phyloP scores from a whole-genome alignment of 2,329 filamentous ascomycete genomes.

The Trichoderma sp. region DNA sequence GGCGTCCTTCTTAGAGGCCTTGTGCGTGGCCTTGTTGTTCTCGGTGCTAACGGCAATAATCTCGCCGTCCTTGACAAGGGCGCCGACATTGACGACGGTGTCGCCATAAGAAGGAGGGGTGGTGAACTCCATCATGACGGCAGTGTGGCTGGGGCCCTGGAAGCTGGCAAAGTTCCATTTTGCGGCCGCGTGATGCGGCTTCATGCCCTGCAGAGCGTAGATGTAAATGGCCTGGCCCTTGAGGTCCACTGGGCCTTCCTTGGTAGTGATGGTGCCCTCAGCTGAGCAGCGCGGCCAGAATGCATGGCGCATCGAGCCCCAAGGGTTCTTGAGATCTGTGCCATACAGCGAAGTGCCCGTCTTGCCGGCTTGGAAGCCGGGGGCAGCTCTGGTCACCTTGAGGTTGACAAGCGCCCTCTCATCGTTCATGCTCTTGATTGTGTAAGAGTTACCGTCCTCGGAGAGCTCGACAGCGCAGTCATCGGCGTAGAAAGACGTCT shows the following conservation, averaged over 20 bases:
- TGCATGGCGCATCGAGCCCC: conserved; percentile 87
- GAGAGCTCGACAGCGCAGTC: conserved; percentile 83
- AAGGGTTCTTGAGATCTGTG: conserved; percentile 81
- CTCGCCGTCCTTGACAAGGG: conserved; percentile 77
- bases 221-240: conserved; percentile 77
- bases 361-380: conserved; percentile 82
- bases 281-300: conserved; percentile 90
- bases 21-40: conserved; percentile 66
- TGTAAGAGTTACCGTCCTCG: conserved; percentile 78
- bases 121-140: conserved; percentile 92
- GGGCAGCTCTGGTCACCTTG: conserved; percentile 72
- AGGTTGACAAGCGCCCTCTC: conserved; percentile 80
- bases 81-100: conserved; percentile 80
- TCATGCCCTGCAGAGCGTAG: conserved; percentile 95
- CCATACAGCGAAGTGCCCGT: conserved; percentile 84
- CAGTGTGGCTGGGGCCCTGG: conserved; percentile 83
- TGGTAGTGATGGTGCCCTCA: conserved; percentile 82
- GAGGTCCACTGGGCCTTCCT: conserved; percentile 78
- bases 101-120: conserved; percentile 91
- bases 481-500: conserved; percentile 81
- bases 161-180: conserved; percentile 94
- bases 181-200: conserved; percentile 92
- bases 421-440: conserved; percentile 88
- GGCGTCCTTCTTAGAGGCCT: conserved; percentile 67
- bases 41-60: conserved; percentile 70